These are phyloP conservation scores for Thermochaetoides thermophila DNA, from an alignment of 495 filamentous ascomycete species.

Conservation along the genomic window DNA sequence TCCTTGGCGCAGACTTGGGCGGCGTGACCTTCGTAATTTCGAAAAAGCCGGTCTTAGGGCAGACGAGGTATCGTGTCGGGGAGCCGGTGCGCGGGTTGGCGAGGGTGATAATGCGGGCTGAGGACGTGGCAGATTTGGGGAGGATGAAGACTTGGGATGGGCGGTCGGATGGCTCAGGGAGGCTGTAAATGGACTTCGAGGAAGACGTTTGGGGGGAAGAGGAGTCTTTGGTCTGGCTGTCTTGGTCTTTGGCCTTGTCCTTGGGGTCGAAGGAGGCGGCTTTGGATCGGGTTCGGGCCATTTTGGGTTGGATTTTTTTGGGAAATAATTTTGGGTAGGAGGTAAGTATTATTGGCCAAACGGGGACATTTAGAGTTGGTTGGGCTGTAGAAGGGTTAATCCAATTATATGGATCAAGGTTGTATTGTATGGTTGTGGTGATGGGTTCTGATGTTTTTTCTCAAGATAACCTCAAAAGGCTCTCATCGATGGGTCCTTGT, in stretches of 20 bases:
- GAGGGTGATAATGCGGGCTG: conserved; percentile 59
- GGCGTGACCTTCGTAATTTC: conserved; percentile 72
- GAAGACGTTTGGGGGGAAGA: no score
- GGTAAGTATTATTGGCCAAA: no score
- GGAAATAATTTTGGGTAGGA: no score
- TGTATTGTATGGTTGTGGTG: no score
- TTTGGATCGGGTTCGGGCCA: conserved; percentile 21
- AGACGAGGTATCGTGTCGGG: conserved; percentile 62
- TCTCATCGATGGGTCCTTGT: no score
- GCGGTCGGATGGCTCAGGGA: conserved; percentile 21
- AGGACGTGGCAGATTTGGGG: conserved; percentile 46
- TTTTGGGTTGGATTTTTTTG: conserved; percentile 1
- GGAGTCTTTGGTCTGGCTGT: conserved; percentile 4
- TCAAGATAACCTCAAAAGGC: no score
- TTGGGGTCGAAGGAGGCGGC: conserved; percentile 9
- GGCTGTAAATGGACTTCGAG: conserved; percentile 18
- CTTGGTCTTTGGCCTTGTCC: conserved; percentile 6
- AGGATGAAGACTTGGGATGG: conserved; percentile 66
- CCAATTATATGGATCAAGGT: no score
- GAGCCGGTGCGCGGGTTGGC: conserved; percentile 57
- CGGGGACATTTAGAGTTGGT: no score
- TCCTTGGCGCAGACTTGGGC: conserved; percentile 42
- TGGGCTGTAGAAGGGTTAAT: no score
- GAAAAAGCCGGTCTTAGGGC: conserved; percentile 63
- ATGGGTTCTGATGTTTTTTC: no score